A percentile compares a stretch with the other conserved stretches of the same genome.
These are phyloP conservation scores for Candida coquimbonensis DNA, from an alignment of 805 yeast species.

Conservation along the genomic window DNA sequence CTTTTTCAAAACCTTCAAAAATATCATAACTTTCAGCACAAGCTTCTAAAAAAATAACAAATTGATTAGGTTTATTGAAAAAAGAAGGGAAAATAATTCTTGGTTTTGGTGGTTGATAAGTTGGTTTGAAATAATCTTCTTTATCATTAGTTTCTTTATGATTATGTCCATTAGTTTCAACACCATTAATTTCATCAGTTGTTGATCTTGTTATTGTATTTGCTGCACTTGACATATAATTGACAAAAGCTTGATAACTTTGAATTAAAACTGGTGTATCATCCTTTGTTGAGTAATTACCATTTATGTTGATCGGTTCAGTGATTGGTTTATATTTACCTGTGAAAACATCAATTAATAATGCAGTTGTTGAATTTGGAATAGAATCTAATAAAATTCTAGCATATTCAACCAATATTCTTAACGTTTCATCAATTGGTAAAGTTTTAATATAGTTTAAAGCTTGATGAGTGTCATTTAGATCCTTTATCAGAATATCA, in stretches of 20 bases:
- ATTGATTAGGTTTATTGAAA: conserved; percentile 77
- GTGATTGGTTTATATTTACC: conserved; percentile 59
- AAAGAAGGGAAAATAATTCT: conserved; percentile 81
- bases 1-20: conserved; percentile 62
- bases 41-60: conserved; percentile 89
- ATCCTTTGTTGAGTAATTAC: conserved; percentile 10
- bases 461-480: conserved; percentile 52
- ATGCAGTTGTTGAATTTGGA: conserved; percentile 77
- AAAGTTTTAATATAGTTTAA: conserved; percentile 61
- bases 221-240: conserved; percentile 38
- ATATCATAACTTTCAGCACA: conserved; percentile 72
- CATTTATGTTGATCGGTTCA: conserved; percentile 9
- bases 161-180: background rate
- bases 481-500: conserved; percentile 62
- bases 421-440: conserved; percentile 67
- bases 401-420: conserved; percentile 63
- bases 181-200: conserved; percentile 3
- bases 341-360: conserved; percentile 82
- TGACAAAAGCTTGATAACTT: conserved; percentile 52
- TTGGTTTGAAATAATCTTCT: conserved; percentile 31
- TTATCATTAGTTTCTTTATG: background rate
- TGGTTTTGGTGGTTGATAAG: conserved; percentile 90
- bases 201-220: conserved; percentile 17
- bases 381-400: conserved; percentile 53
- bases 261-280: conserved; percentile 29